A percentile compares a stretch with the other conserved stretches of the same genome.
These are phyloP conservation scores for Tubosaeta sp. DNA, from an alignment of 768 basidiomycete genomes.

Conservation along the genomic window DNA sequence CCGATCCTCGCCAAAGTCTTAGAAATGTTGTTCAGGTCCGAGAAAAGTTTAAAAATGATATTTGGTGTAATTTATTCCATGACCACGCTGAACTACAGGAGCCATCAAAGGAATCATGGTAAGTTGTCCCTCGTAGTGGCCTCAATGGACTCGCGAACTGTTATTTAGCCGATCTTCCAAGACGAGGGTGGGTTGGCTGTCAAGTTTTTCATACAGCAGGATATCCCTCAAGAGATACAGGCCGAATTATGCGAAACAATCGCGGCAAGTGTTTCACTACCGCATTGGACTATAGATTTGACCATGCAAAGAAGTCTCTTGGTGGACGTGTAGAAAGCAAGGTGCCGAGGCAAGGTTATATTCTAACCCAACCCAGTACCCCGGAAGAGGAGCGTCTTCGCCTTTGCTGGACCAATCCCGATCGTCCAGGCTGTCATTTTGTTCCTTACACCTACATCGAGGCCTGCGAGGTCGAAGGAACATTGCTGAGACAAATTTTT, in stretches of 20 bases:
- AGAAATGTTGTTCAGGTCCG: too few relatives aligned
- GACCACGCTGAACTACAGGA: too few relatives aligned
- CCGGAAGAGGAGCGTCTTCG: conserved; percentile 71
- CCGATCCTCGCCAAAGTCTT: too few relatives aligned
- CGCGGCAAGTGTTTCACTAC: conserved; percentile 39
- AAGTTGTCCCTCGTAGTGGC: conserved; percentile 4
- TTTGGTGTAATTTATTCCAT: too few relatives aligned
- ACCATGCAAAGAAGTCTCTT: conserved; percentile 44
- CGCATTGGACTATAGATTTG: conserved; percentile 3
- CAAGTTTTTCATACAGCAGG: conserved; percentile 85
- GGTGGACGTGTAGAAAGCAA: conserved; percentile 76
- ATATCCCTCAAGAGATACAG: conserved; percentile 61
- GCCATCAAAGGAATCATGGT: too few relatives aligned
- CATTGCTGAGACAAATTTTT: conserved; percentile 73
- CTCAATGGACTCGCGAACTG: conserved; percentile 1
- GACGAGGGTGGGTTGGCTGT: conserved; percentile 60
- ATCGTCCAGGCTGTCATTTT: conserved; percentile 71
- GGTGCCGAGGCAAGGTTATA: conserved; percentile 71
- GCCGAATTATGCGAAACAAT: conserved; percentile 72
- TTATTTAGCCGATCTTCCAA: conserved; percentile 63
- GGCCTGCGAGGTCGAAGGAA: conserved; percentile 73
- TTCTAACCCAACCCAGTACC: conserved; percentile 65
- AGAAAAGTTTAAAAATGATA: too few relatives aligned
- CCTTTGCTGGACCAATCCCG: conserved; percentile 62
- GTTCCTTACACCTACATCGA: conserved; percentile 81